Evolutionary conservation across 2,329 filamentous ascomycete genomes (phyloP).

Genomic region (Mycosphaerella arachidis): DNA sequence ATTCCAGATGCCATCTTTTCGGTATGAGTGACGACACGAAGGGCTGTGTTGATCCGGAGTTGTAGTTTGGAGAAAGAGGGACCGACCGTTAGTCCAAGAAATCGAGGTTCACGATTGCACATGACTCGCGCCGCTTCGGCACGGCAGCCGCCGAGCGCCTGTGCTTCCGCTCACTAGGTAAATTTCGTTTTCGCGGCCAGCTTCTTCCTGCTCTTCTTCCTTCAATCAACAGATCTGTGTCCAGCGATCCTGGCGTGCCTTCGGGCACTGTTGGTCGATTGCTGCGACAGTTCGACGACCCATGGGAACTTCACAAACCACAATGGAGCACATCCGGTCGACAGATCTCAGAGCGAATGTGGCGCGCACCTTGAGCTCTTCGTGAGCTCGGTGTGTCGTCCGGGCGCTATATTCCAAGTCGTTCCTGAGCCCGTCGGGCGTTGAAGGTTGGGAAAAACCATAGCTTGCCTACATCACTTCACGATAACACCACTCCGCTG

Average conservation of each 20-base stretch:
- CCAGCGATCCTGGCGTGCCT: slow-evolving; percentile 64
- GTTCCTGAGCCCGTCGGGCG: slow-evolving; percentile 83
- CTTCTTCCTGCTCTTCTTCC: slow-evolving; percentile 37
- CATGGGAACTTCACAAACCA: slow-evolving; percentile 66
- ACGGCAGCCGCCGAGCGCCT: background rate
- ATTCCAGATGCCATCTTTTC: slow-evolving; percentile 28
- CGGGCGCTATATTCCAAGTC: slow-evolving; percentile 83
- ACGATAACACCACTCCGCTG: background rate
- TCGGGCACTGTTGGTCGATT: slow-evolving; percentile 65
- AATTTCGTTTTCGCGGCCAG: slow-evolving; percentile 7
- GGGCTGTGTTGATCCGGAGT: background rate
- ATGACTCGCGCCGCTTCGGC: background rate
- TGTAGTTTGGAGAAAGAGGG: background rate
- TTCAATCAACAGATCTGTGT: slow-evolving; percentile 72
- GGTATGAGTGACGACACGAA: slow-evolving; percentile 3
- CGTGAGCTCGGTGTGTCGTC: slow-evolving; percentile 62
- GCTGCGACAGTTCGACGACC: slow-evolving; percentile 78
- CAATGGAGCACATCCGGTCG: slow-evolving; percentile 84
- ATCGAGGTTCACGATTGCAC: background rate
- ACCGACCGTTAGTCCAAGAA: background rate
- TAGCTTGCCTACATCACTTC: slow-evolving; percentile 46
- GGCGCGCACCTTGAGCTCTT: slow-evolving; percentile 46
- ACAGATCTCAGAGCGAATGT: slow-evolving; percentile 83
- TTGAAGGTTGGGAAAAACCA: slow-evolving; percentile 90
- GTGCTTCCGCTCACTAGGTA: background rate